Evolutionary conservation across 805 yeast species (phyloP).

Genomic region (Myxozyma neotropica): DNA sequence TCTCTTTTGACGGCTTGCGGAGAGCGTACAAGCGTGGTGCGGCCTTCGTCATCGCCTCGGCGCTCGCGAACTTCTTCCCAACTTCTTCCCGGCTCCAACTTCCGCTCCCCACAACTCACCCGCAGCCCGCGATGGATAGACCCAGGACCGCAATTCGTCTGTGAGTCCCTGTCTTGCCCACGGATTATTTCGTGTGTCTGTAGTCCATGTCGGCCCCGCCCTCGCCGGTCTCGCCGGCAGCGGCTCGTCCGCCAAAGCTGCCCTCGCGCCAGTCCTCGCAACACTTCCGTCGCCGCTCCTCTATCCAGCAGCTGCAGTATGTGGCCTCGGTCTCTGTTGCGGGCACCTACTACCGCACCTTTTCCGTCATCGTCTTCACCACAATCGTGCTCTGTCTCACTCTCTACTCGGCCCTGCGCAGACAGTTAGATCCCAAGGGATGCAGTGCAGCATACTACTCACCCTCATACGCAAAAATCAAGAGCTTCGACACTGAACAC

Average conservation of each 20-base stretch:
- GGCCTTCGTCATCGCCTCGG: too few species aligned
- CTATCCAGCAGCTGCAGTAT: constrained; percentile 5
- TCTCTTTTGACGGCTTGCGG: too few species aligned
- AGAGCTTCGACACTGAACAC: constrained; percentile 68
- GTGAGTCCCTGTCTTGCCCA: neutral
- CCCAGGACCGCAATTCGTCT: neutral
- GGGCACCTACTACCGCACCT: constrained; percentile 12
- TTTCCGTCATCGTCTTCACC: constrained; percentile 16
- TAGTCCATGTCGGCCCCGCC: constrained; percentile 5
- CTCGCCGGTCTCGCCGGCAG: constrained; percentile 10
- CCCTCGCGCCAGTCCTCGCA: constrained; percentile 1
- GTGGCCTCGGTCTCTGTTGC: neutral
- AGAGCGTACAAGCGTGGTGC: too few species aligned
- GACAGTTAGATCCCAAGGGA: constrained; percentile 35
- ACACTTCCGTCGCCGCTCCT: constrained; percentile 8
- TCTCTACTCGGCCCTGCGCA: constrained; percentile 19
- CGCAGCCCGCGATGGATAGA: neutral
- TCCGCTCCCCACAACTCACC: too few species aligned
- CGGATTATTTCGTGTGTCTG: neutral
- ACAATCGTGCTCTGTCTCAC: constrained; percentile 13
- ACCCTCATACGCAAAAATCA: constrained; percentile 77
- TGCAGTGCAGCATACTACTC: constrained; percentile 77
- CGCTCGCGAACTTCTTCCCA: too few species aligned
- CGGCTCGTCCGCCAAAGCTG: constrained; percentile 10
- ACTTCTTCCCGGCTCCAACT: too few species aligned